A percentile compares a stretch with the other conserved stretches of the same genome.
phyloP scores from a whole-genome alignment of 805 yeast species.

The Ogataea corticis region DNA sequence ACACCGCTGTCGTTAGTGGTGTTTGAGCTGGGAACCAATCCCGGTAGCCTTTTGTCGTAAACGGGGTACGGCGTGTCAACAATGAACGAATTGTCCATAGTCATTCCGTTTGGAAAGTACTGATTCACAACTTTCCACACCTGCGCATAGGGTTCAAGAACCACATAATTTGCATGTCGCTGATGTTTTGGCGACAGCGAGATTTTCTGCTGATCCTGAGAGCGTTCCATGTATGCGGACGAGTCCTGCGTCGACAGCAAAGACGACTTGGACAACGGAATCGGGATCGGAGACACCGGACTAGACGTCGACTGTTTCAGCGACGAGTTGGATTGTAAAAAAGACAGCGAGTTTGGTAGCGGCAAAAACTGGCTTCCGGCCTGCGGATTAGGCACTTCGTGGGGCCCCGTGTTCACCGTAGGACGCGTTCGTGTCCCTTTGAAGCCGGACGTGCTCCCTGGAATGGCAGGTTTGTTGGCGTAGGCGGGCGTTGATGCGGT shows the following conservation, averaged over 20 bases:
- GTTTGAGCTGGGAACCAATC: not conserved
- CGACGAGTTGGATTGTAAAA: not conserved
- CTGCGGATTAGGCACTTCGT: not conserved
- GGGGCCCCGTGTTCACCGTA: not conserved
- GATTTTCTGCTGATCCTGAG: not conserved
- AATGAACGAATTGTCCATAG: slow-evolving; percentile 61
- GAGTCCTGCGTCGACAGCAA: slow-evolving; percentile 16
- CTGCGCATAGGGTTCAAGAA: slow-evolving; percentile 59
- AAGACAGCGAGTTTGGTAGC: not conserved
- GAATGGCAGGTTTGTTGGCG: slow-evolving; percentile 3
- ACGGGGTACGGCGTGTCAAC: slow-evolving; percentile 45
- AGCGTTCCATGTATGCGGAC: not conserved
- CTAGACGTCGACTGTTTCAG: slow-evolving; percentile 9
- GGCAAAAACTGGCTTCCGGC: not conserved
- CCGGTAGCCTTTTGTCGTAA: slow-evolving; percentile 9
- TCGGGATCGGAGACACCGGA: slow-evolving; percentile 33
- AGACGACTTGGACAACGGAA: slow-evolving; percentile 26
- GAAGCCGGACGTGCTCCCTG: slow-evolving; percentile 7
- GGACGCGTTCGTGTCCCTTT: slow-evolving; percentile 8
- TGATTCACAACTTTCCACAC: slow-evolving; percentile 60
- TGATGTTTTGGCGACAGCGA: not conserved
- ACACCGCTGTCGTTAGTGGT: slow-evolving; percentile 2
- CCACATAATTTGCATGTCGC: slow-evolving; percentile 2
- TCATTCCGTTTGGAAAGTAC: slow-evolving; percentile 68
- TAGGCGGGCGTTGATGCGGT: slow-evolving; percentile 8